These are phyloP conservation scores for Quercus mongolica DNA, from an alignment of 306 rosid species.

Conservation along the genomic window DNA sequence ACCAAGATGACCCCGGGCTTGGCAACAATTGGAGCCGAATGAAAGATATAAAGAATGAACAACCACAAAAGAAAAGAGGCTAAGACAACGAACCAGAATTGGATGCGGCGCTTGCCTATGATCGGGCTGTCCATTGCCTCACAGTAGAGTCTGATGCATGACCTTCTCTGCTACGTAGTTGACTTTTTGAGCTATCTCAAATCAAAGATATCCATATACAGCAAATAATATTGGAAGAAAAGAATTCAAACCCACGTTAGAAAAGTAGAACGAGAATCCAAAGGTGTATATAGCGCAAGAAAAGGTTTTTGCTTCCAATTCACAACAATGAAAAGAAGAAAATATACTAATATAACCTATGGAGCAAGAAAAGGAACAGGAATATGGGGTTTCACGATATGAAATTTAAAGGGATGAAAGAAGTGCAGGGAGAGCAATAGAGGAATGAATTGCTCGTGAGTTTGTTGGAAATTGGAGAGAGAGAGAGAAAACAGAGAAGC, in stretches of 20 bases:
- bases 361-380: background rate
- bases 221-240: background rate
- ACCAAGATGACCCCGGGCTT: background rate
- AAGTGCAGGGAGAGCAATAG: background rate
- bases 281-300: background rate
- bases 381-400: background rate
- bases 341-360: background rate
- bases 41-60: constrained; percentile 10
- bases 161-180: background rate
- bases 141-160: background rate
- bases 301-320: background rate
- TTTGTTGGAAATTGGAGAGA: background rate
- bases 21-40: background rate
- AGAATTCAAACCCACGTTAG: background rate
- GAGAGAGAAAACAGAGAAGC: too few species aligned
- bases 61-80: constrained; percentile 28
- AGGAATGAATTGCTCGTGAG: background rate
- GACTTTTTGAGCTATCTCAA: background rate
- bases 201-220: background rate
- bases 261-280: background rate
- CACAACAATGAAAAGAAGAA: background rate
- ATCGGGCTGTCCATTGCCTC: constrained; percentile 2
- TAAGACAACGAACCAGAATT: constrained; percentile 28
- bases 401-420: background rate
- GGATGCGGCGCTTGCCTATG: constrained; percentile 1